Evolutionary conservation across 2,329 filamentous ascomycete species (phyloP), one percentile per base, ranked within the genome.

Genomic region (Ustulina deusta): DNA sequence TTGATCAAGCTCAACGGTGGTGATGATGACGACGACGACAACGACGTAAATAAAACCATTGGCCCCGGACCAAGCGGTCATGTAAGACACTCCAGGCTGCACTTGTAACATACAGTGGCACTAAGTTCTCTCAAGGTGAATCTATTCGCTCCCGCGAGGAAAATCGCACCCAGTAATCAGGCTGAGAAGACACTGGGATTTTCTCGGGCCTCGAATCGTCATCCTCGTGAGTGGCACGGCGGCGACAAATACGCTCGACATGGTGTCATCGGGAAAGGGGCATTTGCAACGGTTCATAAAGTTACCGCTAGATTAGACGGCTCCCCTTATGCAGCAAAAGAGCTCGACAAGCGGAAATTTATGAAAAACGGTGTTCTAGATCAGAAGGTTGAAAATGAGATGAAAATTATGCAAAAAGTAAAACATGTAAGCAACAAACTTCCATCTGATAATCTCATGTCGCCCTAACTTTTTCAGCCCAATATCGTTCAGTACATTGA

Each of bases 401-500:
- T 99, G 91, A 92, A 89, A 72, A 98, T 99, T 74, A 98, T 99
- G 93, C 89, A 91, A 75, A 87, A 85, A 61, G 87, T 98, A 59
- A 84, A 90, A 61, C 96, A 99, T 82, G 92, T 94, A 82, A 85
- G 91, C 7, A 17, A 17, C 7, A 17, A 17, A n/a, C 17, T 54
- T 61, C 15, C 49, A 56, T 61, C 55, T 20, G 38, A 13, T 34
- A 25, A 27, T 56, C 6, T 32, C n/a, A 34, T 29, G 32, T 51
- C 70, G 61, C 55, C 68, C 68, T 69, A 68, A 79, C 68, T 25
- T 22, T 27, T 25, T 2, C 65, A 93, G 91, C 87, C 89, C 2
- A 95, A 98, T 74, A 94, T 99, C 74, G 95, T 99, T 48, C 89
- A 92, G 71, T 99, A 96, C 76, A 89, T 97, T 63, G 94, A 97